Percentiles rank a stretch among this genome's conserved stretches.
Conservation (phyloP, 164 flowering plant genomes). For the Annona cherimola region DNA sequence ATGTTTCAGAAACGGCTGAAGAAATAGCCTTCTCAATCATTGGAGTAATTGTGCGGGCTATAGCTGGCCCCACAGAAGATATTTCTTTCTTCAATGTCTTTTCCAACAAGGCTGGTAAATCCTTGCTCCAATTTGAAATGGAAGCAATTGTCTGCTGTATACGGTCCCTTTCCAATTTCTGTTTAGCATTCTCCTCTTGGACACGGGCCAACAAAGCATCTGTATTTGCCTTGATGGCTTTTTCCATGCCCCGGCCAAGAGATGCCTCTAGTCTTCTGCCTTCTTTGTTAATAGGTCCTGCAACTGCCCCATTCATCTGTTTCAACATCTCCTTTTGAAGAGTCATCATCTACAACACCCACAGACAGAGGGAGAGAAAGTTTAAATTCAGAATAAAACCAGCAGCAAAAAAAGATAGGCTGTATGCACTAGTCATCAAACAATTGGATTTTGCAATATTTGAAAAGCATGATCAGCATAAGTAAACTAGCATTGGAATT, state of each 20-base stretch:
- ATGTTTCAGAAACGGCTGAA: conserved; percentile 59
- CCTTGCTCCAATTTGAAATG: conserved; percentile 61
- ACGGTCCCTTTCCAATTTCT: conserved; percentile 51
- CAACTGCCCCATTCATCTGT: conserved; percentile 46
- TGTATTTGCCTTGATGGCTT: conserved; percentile 61
- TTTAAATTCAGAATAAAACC: not conserved
- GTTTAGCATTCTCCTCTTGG: conserved; percentile 76
- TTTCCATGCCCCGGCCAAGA: conserved; percentile 68
- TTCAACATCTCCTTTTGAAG: conserved; percentile 83
- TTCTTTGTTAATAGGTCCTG: conserved; percentile 70
- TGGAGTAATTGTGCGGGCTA: conserved; percentile 60
- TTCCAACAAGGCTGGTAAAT: conserved; percentile 60
- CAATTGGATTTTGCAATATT: too few species aligned
- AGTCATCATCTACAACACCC: conserved; percentile 43
- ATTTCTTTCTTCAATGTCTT: conserved; percentile 75
- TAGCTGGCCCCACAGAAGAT: conserved; percentile 58
- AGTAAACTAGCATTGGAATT: too few species aligned
- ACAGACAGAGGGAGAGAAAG: not conserved
- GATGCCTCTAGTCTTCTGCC: conserved; percentile 80
- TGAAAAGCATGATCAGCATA: too few species aligned
- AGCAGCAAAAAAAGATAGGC: not conserved
- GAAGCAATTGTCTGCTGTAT: conserved; percentile 51
- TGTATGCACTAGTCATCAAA: too few species aligned
- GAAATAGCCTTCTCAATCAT: conserved; percentile 67
- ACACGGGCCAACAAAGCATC: conserved; percentile 91